Evolutionary conservation across 108 stramenopile species (phyloP).

Genomic region (Epithemia pelagica): DNA sequence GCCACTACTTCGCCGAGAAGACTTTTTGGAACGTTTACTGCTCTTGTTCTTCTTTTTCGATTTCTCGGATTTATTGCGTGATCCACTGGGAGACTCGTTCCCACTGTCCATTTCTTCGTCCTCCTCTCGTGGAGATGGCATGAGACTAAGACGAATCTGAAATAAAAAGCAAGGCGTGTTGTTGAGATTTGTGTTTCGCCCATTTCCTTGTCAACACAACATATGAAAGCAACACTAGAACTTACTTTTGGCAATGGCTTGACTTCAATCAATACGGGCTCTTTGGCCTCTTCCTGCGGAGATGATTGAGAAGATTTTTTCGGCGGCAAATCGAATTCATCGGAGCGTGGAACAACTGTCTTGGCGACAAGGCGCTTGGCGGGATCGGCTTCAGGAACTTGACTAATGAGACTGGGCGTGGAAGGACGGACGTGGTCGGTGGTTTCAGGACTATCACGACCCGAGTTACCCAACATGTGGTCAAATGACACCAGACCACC

Average conservation of each 20-base stretch:
- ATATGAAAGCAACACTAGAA: neutral
- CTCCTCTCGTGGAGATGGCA: slow-evolving; percentile 81
- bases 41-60: neutral
- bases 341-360: slow-evolving; percentile 9
- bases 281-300: slow-evolving; percentile 29
- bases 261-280: slow-evolving; percentile 74
- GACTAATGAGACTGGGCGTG: neutral
- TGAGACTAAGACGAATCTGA: slow-evolving; percentile 68
- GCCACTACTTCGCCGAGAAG: neutral
- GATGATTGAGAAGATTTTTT: slow-evolving; percentile 4
- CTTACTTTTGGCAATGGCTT: slow-evolving; percentile 69
- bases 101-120: slow-evolving; percentile 50
- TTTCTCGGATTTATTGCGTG: neutral
- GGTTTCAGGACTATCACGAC: slow-evolving; percentile 12
- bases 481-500: slow-evolving; percentile 40
- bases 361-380: slow-evolving; percentile 15
- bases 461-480: slow-evolving; percentile 34
- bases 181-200: too few relatives aligned
- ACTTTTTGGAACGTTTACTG: neutral
- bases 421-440: slow-evolving; percentile 2
- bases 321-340: neutral
- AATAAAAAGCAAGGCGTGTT: neutral
- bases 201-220: too few relatives aligned
- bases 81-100: neutral
- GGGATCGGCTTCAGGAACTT: slow-evolving; percentile 3